Conservation (phyloP, 495 filamentous ascomycete genomes). For the Penicillium antarcticum region DNA sequence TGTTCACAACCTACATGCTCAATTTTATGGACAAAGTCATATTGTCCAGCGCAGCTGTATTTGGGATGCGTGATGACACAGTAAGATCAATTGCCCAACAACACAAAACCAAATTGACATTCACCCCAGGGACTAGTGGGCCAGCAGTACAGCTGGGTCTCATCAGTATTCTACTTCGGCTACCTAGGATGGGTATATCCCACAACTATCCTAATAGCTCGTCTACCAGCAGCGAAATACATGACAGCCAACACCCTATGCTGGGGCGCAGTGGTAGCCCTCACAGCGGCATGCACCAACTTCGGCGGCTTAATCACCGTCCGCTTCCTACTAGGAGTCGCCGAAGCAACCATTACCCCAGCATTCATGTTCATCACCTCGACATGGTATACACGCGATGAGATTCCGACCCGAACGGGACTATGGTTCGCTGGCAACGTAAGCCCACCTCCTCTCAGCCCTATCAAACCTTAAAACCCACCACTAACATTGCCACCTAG, state of each 20-base stretch:
- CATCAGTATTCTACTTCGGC: conserved; percentile 61
- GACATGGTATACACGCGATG: conserved; percentile 51
- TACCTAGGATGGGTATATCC: conserved; percentile 39
- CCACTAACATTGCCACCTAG: conserved; percentile 2
- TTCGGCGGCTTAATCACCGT: conserved; percentile 35
- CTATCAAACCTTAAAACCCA: no score
- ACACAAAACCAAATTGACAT: conserved; percentile 12
- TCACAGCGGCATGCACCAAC: conserved; percentile 35
- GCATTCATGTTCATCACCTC: conserved; percentile 40
- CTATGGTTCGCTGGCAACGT: conserved; percentile 58
- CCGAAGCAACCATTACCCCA: conserved; percentile 49
- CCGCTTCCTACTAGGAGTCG: conserved; percentile 49
- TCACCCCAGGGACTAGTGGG: conserved; percentile 41
- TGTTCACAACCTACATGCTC: conserved; percentile 33
- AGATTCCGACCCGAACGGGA: conserved; percentile 59
- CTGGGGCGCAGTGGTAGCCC: conserved; percentile 56
- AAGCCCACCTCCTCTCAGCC: background rate
- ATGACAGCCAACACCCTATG: conserved; percentile 51
- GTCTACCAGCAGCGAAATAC: conserved; percentile 53
- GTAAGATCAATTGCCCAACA: conserved; percentile 8
- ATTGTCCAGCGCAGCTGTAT: conserved; percentile 50
- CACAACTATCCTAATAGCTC: conserved; percentile 49
- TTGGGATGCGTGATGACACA: conserved; percentile 44
- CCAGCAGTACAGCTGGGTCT: conserved; percentile 57
- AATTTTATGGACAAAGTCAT: conserved; percentile 56